These are phyloP conservation scores for Micractinium conductrix DNA, from an alignment of 139 green algal genomes.

Conservation along the genomic window DNA sequence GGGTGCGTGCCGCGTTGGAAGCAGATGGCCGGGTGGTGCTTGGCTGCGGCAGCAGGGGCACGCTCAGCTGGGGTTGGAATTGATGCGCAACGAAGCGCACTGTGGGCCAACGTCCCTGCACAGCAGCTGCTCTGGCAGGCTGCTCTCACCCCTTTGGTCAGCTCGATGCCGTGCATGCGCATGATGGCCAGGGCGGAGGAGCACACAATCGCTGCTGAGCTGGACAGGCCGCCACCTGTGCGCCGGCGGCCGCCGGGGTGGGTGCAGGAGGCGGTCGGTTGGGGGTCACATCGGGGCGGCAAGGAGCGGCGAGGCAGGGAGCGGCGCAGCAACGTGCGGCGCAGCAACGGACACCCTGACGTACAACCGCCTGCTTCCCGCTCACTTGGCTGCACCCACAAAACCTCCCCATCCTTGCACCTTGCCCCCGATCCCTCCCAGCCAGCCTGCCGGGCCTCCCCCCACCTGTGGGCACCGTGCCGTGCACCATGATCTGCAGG, in stretches of 20 bases:
- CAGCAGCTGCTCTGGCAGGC: background rate
- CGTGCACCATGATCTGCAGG: constrained; percentile 89
- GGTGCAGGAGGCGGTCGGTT: background rate
- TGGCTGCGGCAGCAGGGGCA: background rate
- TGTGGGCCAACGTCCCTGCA: background rate
- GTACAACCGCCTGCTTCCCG: no score
- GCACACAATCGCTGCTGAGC: constrained; percentile 90
- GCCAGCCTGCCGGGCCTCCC: background rate
- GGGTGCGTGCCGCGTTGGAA: background rate
- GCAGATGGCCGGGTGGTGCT: no score
- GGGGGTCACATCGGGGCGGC: background rate
- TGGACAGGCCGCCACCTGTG: constrained; percentile 89
- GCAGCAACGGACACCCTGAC: no score
- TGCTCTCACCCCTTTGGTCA: constrained; percentile 41
- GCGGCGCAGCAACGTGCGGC: background rate
- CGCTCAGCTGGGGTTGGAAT: no score
- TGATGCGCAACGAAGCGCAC: background rate
- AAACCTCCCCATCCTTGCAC: no score
- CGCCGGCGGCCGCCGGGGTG: no score
- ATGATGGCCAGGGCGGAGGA: constrained; percentile 84
- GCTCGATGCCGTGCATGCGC: constrained; percentile 49
- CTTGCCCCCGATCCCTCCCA: background rate
- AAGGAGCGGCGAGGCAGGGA: background rate
- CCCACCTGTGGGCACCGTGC: constrained; percentile 60
- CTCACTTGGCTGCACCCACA: no score